Evolutionary conservation across 73 alveolate species (phyloP).

Genomic region (Effrenium voratum): DNA sequence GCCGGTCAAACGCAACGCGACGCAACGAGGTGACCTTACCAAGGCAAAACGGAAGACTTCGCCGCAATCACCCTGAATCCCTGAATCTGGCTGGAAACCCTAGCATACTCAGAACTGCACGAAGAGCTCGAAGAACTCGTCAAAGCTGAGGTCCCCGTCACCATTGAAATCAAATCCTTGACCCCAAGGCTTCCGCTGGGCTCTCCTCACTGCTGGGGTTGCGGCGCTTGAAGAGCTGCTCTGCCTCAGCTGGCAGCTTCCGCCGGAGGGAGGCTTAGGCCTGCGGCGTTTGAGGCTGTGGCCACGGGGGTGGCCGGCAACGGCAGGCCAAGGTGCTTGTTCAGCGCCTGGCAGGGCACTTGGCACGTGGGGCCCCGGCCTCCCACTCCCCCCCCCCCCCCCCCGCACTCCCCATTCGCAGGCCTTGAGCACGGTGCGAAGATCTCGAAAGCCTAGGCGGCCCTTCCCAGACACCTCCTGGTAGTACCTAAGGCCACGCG

Average conservation of each 20-base stretch:
- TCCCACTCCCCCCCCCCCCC: background rate
- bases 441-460: slow-evolving; percentile 73
- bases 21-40: slow-evolving; percentile 45
- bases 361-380: background rate
- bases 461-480: slow-evolving; percentile 45
- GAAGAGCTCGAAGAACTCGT: slow-evolving; percentile 82
- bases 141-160: slow-evolving; percentile 82
- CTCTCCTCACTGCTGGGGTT: background rate
- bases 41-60: too few species aligned
- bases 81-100: background rate
- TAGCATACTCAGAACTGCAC: background rate
- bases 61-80: background rate
- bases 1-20: slow-evolving; percentile 57
- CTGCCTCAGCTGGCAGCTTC: background rate
- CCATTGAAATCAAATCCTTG: slow-evolving; percentile 86
- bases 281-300: background rate
- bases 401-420: background rate
- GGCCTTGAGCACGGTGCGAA: slow-evolving; percentile 70
- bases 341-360: slow-evolving; percentile 54
- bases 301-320: slow-evolving; percentile 32
- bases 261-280: background rate
- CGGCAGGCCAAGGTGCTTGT: slow-evolving; percentile 72
- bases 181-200: background rate
- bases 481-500: slow-evolving; percentile 45
- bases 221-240: slow-evolving; percentile 68